These are phyloP conservation scores for Daldinia eschscholtzii DNA, from an alignment of 2,329 filamentous ascomycete species.

Conservation along the genomic window DNA sequence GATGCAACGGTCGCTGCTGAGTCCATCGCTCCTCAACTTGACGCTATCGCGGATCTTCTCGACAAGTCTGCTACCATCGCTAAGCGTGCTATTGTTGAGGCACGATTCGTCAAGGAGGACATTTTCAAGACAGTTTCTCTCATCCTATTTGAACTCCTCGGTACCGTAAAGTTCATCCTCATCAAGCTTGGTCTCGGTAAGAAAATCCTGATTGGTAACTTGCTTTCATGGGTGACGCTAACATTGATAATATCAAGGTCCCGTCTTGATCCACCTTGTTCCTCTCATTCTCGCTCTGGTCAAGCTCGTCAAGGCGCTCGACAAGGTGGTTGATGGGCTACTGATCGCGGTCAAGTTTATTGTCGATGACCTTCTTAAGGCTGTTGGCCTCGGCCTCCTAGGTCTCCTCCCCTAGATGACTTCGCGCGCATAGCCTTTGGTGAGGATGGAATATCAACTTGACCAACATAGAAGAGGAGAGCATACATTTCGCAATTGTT, in stretches of 20 bases:
- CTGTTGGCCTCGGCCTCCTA: conserved; percentile 47
- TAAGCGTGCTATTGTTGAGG: conserved; percentile 42
- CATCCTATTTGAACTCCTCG: conserved; percentile 47
- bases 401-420: conserved; percentile 35
- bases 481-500: not conserved
- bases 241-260: conserved; percentile 38
- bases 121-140: conserved; percentile 46
- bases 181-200: conserved; percentile 50
- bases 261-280: conserved; percentile 44
- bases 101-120: conserved; percentile 41
- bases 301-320: conserved; percentile 44
- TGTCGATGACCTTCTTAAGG: conserved; percentile 46
- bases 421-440: not conserved
- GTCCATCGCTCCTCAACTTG: conserved; percentile 45
- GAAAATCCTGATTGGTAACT: not conserved
- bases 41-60: conserved; percentile 44
- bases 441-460: not conserved
- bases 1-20: conserved; percentile 38
- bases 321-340: conserved; percentile 44
- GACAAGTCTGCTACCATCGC: conserved; percentile 37
- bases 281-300: conserved; percentile 44
- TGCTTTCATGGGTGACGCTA: conserved; percentile 4
- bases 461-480: not conserved
- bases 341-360: conserved; percentile 45
- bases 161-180: conserved; percentile 47